Evolutionary conservation across 2,329 filamentous ascomycete species (phyloP).

Genomic region (Macrophomina tecta): DNA sequence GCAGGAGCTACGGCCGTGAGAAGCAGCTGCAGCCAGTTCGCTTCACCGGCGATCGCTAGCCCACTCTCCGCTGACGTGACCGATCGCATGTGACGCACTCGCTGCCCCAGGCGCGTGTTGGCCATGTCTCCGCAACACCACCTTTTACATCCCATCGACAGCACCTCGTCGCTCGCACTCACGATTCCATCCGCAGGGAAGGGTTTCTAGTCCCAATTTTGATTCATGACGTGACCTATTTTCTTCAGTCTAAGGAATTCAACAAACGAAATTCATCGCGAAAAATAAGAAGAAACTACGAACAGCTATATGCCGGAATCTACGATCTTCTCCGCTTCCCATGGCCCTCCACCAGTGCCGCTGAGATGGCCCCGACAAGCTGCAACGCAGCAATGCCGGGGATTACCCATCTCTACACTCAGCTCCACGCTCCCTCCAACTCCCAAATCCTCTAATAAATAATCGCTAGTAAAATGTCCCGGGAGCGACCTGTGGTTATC

Average conservation of each 20-base stretch:
- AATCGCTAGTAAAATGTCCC: constrained; percentile 6
- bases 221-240: background rate
- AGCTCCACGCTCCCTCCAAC: background rate
- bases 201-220: background rate
- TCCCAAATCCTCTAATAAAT: background rate
- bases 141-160: too few species aligned
- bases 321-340: background rate
- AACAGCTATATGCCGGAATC: background rate
- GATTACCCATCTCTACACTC: constrained; percentile 19
- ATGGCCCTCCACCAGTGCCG: constrained; percentile 11
- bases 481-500: background rate
- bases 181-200: background rate
- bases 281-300: background rate
- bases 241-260: background rate
- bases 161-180: too few species aligned
- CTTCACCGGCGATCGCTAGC: background rate
- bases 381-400: constrained; percentile 18
- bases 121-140: constrained; percentile 11
- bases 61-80: background rate
- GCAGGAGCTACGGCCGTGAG: constrained; percentile 18
- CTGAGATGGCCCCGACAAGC: constrained; percentile 23
- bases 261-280: constrained; percentile 15
- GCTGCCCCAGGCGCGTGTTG: background rate
- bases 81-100: background rate
- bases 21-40: background rate